Evolutionary conservation across 768 basidiomycete genomes (phyloP).

Genomic region (Basidioascus undulatus): DNA sequence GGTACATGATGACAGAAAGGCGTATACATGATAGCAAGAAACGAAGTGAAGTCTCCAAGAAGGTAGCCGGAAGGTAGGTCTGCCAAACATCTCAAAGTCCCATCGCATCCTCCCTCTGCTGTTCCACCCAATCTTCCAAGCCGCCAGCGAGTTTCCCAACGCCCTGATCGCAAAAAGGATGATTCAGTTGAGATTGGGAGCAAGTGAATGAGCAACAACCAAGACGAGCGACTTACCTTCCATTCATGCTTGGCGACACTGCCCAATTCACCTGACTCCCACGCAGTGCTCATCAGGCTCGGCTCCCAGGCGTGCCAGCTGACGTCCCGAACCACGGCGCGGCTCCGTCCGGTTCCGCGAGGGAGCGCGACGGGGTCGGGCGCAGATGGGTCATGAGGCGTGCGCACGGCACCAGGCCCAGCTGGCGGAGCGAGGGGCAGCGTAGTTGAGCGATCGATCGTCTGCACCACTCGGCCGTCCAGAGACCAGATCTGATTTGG

Average conservation of each 20-base stretch:
- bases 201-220: no score
- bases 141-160: no score
- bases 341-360: conserved; percentile 4
- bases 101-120: no score
- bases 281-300: conserved; percentile 71
- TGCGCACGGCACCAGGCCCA: conserved; percentile 21
- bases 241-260: conserved; percentile 82
- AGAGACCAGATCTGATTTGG: conserved; percentile 63
- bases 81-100: no score
- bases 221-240: no score
- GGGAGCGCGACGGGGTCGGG: conserved; percentile 5
- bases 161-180: no score
- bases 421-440: conserved; percentile 32
- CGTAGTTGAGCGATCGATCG: conserved; percentile 54
- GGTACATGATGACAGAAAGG: no score
- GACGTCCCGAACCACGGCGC: conserved; percentile 54
- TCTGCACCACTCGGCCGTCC: conserved; percentile 62
- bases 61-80: no score
- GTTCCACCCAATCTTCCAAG: no score
- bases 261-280: conserved; percentile 34
- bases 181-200: no score
- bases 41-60: no score
- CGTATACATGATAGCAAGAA: no score
- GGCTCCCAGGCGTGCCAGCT: conserved; percentile 89
- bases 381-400: conserved; percentile 39